Base-by-base conservation (phyloP, 2,329 filamentous ascomycete genomes). In the Sporothrix phasma region DNA sequence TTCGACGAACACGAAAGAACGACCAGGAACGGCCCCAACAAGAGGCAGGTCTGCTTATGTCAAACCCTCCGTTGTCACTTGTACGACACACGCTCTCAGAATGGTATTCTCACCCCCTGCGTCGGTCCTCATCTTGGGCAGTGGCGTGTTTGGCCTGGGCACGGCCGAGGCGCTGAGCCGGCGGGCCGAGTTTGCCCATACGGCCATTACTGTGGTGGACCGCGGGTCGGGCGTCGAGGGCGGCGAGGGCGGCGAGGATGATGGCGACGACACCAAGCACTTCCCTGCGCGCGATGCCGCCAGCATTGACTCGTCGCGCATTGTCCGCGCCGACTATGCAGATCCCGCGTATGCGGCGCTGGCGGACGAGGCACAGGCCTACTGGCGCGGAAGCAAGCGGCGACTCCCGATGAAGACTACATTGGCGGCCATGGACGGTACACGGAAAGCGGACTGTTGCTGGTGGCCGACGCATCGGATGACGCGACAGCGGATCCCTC, bases 251-350 rank as follows among this genome's bases (percentile, higher is more conserved):
- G 64, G 58, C n/a, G 66, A 69, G 15, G 59, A 69, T 29, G 62
- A 58, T 8, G 64, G 58, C n/a, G 66, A 69, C 17, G 59, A 69
- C 31, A 54, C 66, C 1, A 68, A 66, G 29, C 81, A 87, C 43
- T 86, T 87, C 70, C 85, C 85, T 1, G 78, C 83, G 6, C 75
- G 78, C 49, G 84, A 88, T 70, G 79, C 80, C 64, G 80, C 84
- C 60, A 85, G 81, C 68, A 80, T 87, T 70, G 85, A 88, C 75
- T 80, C 79, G 3, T 87, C 84, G 15, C 82, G 85, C 68, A 86
- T 88, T 69, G 79, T 88, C 68, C 80, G 86, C 64, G 77, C 84
- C 60, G 93, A 97, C 79, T 97, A 97, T 72, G 87, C 89, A 5
- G 86, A 93, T 71, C 77, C 84, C 0, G 83, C 86, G 24, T 97